phyloP scores from a whole-genome alignment of 768 basidiomycete species.

The Pisolithus albus region DNA sequence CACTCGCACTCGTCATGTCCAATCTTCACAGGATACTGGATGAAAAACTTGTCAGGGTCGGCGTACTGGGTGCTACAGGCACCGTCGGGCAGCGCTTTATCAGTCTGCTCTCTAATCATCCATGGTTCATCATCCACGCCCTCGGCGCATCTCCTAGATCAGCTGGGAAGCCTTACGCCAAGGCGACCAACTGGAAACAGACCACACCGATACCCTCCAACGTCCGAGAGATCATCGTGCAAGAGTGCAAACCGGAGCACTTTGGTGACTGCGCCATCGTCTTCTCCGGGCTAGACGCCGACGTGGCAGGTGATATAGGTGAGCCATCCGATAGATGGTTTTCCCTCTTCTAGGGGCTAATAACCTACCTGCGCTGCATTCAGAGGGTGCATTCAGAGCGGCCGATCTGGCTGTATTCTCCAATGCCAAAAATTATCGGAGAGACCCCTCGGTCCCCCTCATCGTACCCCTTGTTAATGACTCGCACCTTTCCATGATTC shows the following conservation, averaged over 20 bases:
- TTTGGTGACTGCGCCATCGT: slow-evolving; percentile 80
- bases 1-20: background rate
- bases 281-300: slow-evolving; percentile 94
- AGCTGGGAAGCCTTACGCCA: slow-evolving; percentile 72
- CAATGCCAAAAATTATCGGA: slow-evolving; percentile 93
- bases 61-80: slow-evolving; percentile 83
- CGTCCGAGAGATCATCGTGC: slow-evolving; percentile 53
- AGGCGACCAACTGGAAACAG: slow-evolving; percentile 87
- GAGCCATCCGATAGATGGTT: slow-evolving; percentile 5
- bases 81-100: slow-evolving; percentile 97
- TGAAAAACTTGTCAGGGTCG: slow-evolving; percentile 42
- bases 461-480: slow-evolving; percentile 96
- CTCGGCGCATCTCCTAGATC: slow-evolving; percentile 87
- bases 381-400: slow-evolving; percentile 79
- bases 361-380: slow-evolving; percentile 4
- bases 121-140: slow-evolving; percentile 81
- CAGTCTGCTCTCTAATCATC: slow-evolving; percentile 77
- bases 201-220: slow-evolving; percentile 59
- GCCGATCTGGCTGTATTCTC: slow-evolving; percentile 93
- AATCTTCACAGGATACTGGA: slow-evolving; percentile 20
- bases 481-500: slow-evolving; percentile 74
- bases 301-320: slow-evolving; percentile 96
- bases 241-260: slow-evolving; percentile 68
- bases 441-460: slow-evolving; percentile 89
- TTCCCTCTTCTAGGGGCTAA: background rate